Evolutionary conservation across 140 eudicot species (phyloP).

Genomic region (Ambrosia hybrid): DNA sequence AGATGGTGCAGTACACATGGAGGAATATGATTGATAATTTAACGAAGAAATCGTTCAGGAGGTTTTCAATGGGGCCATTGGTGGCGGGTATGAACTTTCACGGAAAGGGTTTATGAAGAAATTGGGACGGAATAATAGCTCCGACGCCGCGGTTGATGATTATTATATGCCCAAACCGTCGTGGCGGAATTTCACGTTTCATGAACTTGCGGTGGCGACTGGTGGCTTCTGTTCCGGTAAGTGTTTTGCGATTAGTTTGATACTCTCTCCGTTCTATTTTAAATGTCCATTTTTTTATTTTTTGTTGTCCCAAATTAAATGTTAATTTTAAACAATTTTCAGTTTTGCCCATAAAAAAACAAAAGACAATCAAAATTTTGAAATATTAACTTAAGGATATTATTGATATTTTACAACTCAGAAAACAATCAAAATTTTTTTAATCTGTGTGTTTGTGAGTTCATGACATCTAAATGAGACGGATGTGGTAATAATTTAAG

Average conservation of each 20-base stretch:
- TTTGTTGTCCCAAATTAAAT: too few species aligned
- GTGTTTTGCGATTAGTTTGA: not conserved
- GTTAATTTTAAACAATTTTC: too few species aligned
- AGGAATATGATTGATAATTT: conserved; percentile 48
- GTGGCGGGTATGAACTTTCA: conserved; percentile 25
- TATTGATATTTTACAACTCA: too few species aligned
- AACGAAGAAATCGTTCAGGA: conserved; percentile 43
- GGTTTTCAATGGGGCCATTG: conserved; percentile 45
- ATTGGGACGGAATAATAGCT: conserved; percentile 45
- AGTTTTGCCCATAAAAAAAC: too few species aligned
- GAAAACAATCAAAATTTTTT: too few species aligned
- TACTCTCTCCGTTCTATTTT: too few species aligned
- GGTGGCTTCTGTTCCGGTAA: conserved; percentile 68
- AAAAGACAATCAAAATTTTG: too few species aligned
- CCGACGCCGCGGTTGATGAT: conserved; percentile 46
- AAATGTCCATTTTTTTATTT: too few species aligned
- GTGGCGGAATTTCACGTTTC: conserved; percentile 67
- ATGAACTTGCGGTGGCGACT: conserved; percentile 70
- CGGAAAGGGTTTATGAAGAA: conserved; percentile 48
- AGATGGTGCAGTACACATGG: conserved; percentile 22
- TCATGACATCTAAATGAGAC: too few species aligned
- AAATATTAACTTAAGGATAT: too few species aligned
- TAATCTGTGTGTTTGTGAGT: too few species aligned
- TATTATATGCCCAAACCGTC: conserved; percentile 62
- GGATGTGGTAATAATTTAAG: too few species aligned